These are phyloP conservation scores for Cladochytrium replicatum DNA, from an alignment of 192 early-diverging fungal genomes.

Conservation along the genomic window DNA sequence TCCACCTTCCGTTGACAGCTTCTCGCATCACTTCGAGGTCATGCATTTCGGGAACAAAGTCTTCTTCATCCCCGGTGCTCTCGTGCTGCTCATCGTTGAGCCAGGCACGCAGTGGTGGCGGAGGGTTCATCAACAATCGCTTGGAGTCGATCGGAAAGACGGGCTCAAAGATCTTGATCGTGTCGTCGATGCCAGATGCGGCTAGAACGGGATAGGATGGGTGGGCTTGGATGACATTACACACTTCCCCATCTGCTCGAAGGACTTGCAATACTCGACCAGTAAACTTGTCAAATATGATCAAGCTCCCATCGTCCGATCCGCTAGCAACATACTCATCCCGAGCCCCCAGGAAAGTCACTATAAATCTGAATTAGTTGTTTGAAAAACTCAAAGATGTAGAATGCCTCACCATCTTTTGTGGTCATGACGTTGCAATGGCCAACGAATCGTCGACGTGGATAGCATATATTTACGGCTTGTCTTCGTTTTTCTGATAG, in stretches of 20 bases:
- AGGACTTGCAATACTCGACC: constrained; percentile 52
- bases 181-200: constrained; percentile 67
- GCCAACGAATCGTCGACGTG: too few relatives aligned
- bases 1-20: too few relatives aligned
- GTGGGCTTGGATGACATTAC: constrained; percentile 45
- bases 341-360: constrained; percentile 56
- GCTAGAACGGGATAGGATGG: constrained; percentile 46
- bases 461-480: too few relatives aligned
- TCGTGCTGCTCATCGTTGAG: too few relatives aligned
- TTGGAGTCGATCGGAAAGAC: too few relatives aligned
- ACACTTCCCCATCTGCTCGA: constrained; percentile 51
- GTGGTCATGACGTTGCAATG: constrained; percentile 30
- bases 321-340: constrained; percentile 64
- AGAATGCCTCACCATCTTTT: constrained; percentile 6
- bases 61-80: too few relatives aligned
- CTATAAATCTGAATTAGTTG: too few relatives aligned
- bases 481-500: neutral
- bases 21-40: too few relatives aligned
- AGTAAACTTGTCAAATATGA: constrained; percentile 56
- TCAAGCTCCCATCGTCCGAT: constrained; percentile 65
- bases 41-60: too few relatives aligned
- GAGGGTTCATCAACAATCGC: too few relatives aligned
- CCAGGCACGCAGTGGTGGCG: too few relatives aligned
- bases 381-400: neutral
- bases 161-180: constrained; percentile 52